A percentile compares a stretch with the other conserved stretches of the same genome.
Conservation (phyloP, 352 stramenopile genomes). For the Globisporangium sylvaticum region DNA sequence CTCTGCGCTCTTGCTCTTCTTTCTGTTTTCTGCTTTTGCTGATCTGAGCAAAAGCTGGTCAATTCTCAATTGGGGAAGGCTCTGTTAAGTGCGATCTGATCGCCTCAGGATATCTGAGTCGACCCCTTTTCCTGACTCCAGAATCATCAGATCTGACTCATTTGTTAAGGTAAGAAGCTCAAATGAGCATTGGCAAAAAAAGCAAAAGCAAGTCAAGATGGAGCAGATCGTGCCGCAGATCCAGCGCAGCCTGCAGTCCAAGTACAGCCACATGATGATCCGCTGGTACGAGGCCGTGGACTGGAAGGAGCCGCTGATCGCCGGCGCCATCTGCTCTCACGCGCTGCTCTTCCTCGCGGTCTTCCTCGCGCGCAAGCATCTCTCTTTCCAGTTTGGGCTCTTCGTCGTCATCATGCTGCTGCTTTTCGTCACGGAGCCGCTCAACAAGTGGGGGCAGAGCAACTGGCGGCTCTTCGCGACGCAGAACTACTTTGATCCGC, state of each 20-base stretch:
- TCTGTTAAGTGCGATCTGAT: neutral
- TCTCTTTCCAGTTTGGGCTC: conserved; percentile 54
- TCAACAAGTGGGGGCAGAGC: conserved; percentile 58
- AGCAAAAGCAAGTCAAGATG: conserved; percentile 26
- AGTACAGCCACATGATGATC: conserved; percentile 74
- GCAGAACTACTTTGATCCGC: conserved; percentile 81
- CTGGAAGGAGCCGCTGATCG: conserved; percentile 72
- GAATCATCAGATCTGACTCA: neutral
- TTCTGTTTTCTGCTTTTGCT: neutral
- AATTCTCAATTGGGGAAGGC: neutral
- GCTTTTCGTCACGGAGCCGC: conserved; percentile 45
- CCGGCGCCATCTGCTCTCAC: conserved; percentile 56
- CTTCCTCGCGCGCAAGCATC: conserved; percentile 50
- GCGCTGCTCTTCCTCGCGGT: conserved; percentile 45
- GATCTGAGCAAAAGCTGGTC: neutral
- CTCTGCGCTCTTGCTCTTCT: neutral
- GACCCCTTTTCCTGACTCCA: neutral
- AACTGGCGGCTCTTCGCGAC: conserved; percentile 68
- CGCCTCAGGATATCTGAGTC: neutral
- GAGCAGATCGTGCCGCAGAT: conserved; percentile 57
- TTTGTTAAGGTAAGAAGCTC: neutral
- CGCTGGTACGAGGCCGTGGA: conserved; percentile 82
- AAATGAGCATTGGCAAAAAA: neutral
- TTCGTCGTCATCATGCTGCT: conserved; percentile 64
- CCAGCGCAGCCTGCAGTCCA: conserved; percentile 58